phyloP scores from a whole-genome alignment of 2,329 filamentous ascomycete genomes.

The Drechslera avenae region DNA sequence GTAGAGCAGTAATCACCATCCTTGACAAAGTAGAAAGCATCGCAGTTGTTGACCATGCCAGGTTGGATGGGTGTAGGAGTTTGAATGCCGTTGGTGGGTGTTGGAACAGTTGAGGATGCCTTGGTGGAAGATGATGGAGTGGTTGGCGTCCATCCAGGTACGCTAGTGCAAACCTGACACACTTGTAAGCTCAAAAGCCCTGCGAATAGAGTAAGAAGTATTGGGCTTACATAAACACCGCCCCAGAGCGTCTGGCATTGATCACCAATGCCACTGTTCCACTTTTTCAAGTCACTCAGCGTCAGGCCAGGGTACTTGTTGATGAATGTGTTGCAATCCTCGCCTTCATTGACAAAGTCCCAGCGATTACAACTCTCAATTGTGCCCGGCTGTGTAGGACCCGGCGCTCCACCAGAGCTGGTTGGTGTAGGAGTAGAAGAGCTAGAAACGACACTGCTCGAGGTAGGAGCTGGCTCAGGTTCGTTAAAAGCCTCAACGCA shows the following conservation, averaged over 20 bases:
- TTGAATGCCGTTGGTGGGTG: conserved; percentile 1
- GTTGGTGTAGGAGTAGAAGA: too few species aligned
- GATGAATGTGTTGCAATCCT: neutral
- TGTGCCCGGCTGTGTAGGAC: neutral
- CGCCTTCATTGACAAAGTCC: neutral
- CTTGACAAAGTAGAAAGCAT: conserved; percentile 3
- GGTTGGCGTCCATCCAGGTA: conserved; percentile 10
- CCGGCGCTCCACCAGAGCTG: too few species aligned
- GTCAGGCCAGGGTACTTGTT: conserved; percentile 2
- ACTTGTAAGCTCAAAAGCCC: neutral
- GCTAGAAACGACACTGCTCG: too few species aligned
- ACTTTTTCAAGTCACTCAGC: neutral
- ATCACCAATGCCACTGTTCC: conserved; percentile 2
- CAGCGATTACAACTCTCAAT: neutral
- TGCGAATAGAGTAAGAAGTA: neutral
- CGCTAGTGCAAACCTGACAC: conserved; percentile 8
- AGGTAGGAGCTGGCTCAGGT: too few species aligned
- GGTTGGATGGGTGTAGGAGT: conserved; percentile 7
- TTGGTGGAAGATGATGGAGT: conserved; percentile 4
- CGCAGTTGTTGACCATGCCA: conserved; percentile 10
- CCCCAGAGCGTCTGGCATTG: conserved; percentile 9
- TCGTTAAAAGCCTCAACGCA: too few species aligned
- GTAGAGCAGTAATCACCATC: conserved; percentile 1
- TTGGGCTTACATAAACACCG: conserved; percentile 9
- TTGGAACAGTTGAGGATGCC: conserved; percentile 1